A percentile compares a stretch with the other conserved stretches of the same genome.
These are phyloP conservation scores for Heimioporus sp. DNA, from an alignment of 768 basidiomycete genomes.

Conservation along the genomic window DNA sequence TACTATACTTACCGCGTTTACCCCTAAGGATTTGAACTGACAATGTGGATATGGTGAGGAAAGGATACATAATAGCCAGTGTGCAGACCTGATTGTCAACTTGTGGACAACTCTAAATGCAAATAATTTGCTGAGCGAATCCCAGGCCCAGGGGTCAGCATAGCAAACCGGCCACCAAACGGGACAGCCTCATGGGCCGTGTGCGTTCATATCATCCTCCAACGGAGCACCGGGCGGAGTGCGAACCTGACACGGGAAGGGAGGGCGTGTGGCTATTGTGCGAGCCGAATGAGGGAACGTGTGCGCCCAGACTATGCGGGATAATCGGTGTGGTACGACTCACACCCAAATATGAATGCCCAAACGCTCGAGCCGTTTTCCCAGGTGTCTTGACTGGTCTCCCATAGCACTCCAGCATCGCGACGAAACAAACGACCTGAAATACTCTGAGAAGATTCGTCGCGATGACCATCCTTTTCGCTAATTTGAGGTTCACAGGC, in stretches of 20 bases:
- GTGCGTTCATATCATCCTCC: no score
- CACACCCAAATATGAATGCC: slow-evolving; percentile 13
- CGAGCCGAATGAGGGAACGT: background rate
- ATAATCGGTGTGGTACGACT: slow-evolving; percentile 7
- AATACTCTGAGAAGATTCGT: background rate
- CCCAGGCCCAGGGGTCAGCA: no score
- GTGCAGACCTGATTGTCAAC: no score
- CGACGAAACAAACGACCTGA: slow-evolving; percentile 7
- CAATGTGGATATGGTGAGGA: no score
- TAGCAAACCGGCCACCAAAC: no score
- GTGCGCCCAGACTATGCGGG: background rate
- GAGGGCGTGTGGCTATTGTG: background rate
- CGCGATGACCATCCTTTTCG: slow-evolving; percentile 61
- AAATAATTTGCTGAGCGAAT: no score
- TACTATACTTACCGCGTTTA: no score
- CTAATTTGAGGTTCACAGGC: slow-evolving; percentile 49
- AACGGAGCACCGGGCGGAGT: no score
- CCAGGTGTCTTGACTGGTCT: slow-evolving; percentile 7
- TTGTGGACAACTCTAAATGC: no score
- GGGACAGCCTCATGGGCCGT: no score
- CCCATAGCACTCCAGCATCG: slow-evolving; percentile 5
- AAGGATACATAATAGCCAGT: no score
- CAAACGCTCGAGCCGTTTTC: slow-evolving; percentile 11
- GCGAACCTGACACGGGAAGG: background rate
- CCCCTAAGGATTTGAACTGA: no score